These are phyloP conservation scores for Ceratocystis colombiana DNA, from an alignment of 2,329 filamentous ascomycete genomes.

Conservation along the genomic window DNA sequence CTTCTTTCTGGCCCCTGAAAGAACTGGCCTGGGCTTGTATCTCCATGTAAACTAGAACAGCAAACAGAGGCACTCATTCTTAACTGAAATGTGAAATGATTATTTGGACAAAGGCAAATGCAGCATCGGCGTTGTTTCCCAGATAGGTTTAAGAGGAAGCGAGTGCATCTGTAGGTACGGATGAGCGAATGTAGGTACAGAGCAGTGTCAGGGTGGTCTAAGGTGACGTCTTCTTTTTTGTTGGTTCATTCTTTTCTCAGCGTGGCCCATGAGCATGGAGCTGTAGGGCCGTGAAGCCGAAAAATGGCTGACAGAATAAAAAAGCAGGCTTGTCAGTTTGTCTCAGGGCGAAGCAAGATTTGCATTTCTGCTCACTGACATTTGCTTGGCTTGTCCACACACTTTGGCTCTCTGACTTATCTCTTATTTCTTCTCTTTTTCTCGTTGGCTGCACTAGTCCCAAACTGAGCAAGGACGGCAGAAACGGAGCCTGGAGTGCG, in stretches of 20 bases:
- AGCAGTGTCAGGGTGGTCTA: background rate
- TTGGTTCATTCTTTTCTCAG: background rate
- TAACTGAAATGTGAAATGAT: too few relatives aligned
- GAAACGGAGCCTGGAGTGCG: too few relatives aligned
- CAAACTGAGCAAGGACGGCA: too few relatives aligned
- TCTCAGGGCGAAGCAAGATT: background rate
- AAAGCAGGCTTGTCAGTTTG: constrained; percentile 1
- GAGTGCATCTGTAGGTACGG: background rate
- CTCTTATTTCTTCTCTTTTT: too few relatives aligned
- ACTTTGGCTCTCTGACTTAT: too few relatives aligned
- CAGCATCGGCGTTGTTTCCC: constrained; percentile 20
- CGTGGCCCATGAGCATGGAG: too few relatives aligned
- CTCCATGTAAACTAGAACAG: background rate
- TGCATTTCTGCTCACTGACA: background rate
- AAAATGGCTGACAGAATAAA: background rate
- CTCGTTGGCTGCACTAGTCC: too few relatives aligned
- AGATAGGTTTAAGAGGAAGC: constrained; percentile 20
- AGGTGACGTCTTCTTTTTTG: background rate
- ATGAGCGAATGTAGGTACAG: constrained; percentile 2
- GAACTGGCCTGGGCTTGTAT: background rate
- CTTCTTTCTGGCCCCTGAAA: too few relatives aligned
- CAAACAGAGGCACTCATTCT: background rate
- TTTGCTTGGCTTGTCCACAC: too few relatives aligned
- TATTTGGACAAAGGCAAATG: background rate
- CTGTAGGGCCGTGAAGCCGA: constrained; percentile 8